Base-by-base conservation (phyloP, 257 asterid genomes). In the Lavandula angustifolia region DNA sequence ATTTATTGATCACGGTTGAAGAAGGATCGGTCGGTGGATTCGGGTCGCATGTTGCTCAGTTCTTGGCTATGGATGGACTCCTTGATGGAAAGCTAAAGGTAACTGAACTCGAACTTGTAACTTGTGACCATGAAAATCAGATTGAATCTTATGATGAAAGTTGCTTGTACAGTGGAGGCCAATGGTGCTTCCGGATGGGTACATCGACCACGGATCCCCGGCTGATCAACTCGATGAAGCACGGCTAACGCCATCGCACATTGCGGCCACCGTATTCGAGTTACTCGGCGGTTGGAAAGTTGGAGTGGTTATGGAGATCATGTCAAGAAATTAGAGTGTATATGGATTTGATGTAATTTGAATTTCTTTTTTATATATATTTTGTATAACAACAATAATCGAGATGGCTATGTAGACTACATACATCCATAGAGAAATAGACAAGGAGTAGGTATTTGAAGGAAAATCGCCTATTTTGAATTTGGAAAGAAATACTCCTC, bases 11-110 rank as follows among this genome's bases (percentile, higher is more conserved):
- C 75, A 81, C 91, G 0, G 84, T 79, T 10, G 91, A 84, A 50
- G 91, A 84, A 66, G 91, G 87, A n/a, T 79, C 91, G 3, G 74
- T 84, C 6, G 88, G 91, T 12, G 91, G 86, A 7, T 84, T 84
- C 37, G 84, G 86, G 12, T 79, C 91, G 14, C 88, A 84, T 49
- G 87, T 84, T n/a, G 87, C 74, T 34, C 91, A 84, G 48, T 81
- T 79, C 31, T 54, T 84, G 79, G 84, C 91, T 22, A 75, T 79
- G 3, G 81, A 84, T 18, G 91, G 91, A 34, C 86, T 84, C 62
- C 88, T 84, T 44, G 91, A 84, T 62, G 87, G 82, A 22, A 83
- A 79, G 14, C 62, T 81, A 29, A 85, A 83, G 87, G 94, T 80
- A 68, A 22, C 27, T 22, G 38, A 34, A 34, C 38, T 34, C 7